Evolutionary conservation across 1,284 basidiomycete species (phyloP).

Genomic region (Apiotrichum akiyoshidainum): DNA sequence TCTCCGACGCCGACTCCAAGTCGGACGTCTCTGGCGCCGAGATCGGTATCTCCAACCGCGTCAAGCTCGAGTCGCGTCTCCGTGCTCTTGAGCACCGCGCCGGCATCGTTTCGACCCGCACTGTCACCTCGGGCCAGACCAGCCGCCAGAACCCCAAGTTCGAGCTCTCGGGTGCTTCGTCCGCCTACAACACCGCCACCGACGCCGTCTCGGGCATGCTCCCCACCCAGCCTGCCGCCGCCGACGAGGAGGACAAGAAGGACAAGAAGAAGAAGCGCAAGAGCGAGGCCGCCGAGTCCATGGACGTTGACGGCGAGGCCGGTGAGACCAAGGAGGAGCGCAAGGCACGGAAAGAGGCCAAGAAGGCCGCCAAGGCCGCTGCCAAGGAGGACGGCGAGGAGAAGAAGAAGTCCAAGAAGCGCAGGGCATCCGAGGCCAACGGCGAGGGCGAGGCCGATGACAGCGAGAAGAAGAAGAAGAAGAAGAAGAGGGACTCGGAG

Average conservation of each 20-base stretch:
- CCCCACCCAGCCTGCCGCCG: slow-evolving; percentile 72
- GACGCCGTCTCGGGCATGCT: slow-evolving; percentile 65
- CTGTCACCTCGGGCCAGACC: slow-evolving; percentile 57
- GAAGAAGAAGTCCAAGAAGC: slow-evolving; percentile 54
- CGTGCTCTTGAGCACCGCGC: slow-evolving; percentile 80
- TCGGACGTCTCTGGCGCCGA: slow-evolving; percentile 74
- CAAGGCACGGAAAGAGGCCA: slow-evolving; percentile 62
- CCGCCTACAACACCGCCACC: slow-evolving; percentile 72
- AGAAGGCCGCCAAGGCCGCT: slow-evolving; percentile 40
- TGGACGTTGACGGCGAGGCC: slow-evolving; percentile 50
- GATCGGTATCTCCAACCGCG: slow-evolving; percentile 87
- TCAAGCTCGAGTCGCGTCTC: slow-evolving; percentile 90
- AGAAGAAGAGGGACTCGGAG: slow-evolving; percentile 61
- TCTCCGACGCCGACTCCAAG: slow-evolving; percentile 88
- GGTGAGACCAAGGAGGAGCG: slow-evolving; percentile 52
- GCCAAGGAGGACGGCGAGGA: slow-evolving; percentile 19
- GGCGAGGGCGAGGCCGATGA: slow-evolving; percentile 54
- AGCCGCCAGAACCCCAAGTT: slow-evolving; percentile 66
- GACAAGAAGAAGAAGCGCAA: slow-evolving; percentile 67
- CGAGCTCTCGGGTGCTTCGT: slow-evolving; percentile 67
- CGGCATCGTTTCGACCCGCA: slow-evolving; percentile 65
- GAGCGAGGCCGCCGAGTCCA: slow-evolving; percentile 56
- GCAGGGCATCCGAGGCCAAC: slow-evolving; percentile 45
- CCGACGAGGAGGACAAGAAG: slow-evolving; percentile 65
- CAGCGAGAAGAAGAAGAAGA: slow-evolving; percentile 57